Evolutionary conservation across 345 rosid genomes (phyloP).

Genomic region (Lepidium didymum): DNA sequence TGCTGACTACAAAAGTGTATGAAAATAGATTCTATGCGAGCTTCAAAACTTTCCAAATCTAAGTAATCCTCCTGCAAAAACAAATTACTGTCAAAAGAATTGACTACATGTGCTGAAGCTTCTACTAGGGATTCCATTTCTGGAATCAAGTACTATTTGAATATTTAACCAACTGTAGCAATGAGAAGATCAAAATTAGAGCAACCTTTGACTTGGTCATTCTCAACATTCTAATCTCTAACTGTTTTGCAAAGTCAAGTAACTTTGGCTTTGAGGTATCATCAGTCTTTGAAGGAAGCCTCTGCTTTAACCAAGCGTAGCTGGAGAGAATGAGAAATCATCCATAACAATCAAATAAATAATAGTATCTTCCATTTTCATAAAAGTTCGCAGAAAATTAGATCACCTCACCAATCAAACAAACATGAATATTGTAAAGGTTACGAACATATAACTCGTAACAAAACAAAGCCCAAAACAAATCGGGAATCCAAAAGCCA

Average conservation of each 20-base stretch:
- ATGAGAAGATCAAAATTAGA: slow-evolving; percentile 8
- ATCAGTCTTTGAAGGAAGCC: slow-evolving; percentile 38
- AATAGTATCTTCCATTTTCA: neutral
- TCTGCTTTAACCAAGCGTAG: slow-evolving; percentile 41
- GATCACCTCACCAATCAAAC: slow-evolving; percentile 6
- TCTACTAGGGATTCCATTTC: neutral
- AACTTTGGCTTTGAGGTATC: slow-evolving; percentile 42
- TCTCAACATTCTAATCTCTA: slow-evolving; percentile 62
- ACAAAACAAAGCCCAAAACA: neutral
- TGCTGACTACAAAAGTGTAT: slow-evolving; percentile 37
- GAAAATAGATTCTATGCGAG: slow-evolving; percentile 44
- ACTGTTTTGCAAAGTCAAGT: slow-evolving; percentile 58
- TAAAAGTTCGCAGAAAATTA: neutral
- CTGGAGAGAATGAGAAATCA: slow-evolving; percentile 32
- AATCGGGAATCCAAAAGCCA: neutral
- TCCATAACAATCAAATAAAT: slow-evolving; percentile 1
- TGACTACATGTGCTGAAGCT: neutral
- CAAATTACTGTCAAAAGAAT: neutral
- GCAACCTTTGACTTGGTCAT: slow-evolving; percentile 59
- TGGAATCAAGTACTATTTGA: neutral
- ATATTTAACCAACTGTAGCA: slow-evolving; percentile 4
- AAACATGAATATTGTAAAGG: neutral
- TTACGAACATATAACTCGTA: neutral
- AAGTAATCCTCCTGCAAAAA: slow-evolving; percentile 66
- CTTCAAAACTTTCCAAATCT: slow-evolving; percentile 55